These are phyloP conservation scores for Bocquillonia castaneifolia DNA, from an alignment of 441 rosid genomes.

Conservation along the genomic window DNA sequence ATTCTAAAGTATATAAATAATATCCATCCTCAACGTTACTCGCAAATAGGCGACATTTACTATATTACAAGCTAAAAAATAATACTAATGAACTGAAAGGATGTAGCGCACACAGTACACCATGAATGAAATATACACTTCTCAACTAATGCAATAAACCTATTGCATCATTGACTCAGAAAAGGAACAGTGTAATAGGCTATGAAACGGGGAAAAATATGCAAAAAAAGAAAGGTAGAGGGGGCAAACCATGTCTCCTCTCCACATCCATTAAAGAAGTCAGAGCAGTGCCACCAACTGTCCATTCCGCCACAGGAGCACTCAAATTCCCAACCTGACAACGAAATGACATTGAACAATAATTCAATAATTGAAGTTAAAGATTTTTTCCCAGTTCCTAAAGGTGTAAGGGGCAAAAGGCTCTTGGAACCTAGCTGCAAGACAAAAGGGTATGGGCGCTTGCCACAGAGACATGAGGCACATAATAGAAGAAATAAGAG, in stretches of 20 bases:
- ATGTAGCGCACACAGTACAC: neutral
- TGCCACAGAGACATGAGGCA: too few relatives aligned
- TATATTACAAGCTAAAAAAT: neutral
- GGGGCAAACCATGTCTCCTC: conserved; percentile 86
- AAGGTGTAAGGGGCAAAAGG: too few relatives aligned
- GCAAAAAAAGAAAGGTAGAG: neutral
- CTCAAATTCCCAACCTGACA: conserved; percentile 78
- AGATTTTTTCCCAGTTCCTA: too few relatives aligned
- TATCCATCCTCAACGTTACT: neutral
- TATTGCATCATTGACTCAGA: neutral
- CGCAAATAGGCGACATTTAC: neutral
- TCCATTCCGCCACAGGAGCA: conserved; percentile 84
- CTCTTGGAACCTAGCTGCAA: too few relatives aligned
- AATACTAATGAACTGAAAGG: neutral
- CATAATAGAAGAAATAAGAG: too few relatives aligned
- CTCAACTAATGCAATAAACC: neutral
- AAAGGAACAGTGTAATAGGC: neutral
- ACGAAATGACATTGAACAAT: neutral
- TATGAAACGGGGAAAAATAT: neutral
- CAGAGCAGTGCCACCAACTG: conserved; percentile 81
- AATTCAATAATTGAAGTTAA: neutral
- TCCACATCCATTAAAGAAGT: conserved; percentile 95
- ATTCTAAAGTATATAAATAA: neutral
- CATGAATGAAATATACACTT: neutral
- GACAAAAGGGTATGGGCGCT: too few relatives aligned